Evolutionary conservation across 2,329 filamentous ascomycete genomes (phyloP), one percentile per base, ranked within the genome.

Genomic region (Zasmidium cellare): DNA sequence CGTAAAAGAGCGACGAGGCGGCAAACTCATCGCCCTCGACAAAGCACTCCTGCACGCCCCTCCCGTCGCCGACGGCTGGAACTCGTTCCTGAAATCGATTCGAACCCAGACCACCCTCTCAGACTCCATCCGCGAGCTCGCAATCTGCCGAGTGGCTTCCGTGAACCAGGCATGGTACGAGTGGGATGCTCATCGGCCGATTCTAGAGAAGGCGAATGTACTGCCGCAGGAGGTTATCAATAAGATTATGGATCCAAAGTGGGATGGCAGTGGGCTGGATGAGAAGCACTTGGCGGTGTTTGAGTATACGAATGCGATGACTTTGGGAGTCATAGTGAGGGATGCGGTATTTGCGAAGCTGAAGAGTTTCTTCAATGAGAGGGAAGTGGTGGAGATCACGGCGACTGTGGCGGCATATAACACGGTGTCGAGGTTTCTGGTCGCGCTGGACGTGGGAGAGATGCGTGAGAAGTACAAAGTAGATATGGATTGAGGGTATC

Each of bases 151-250:
- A 50, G 89, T 96, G 14, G 91, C 91, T 12, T 86, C 88, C 16
- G 82, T 91, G 67, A 96, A 96, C 75, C 75, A 82, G 18, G 91
- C 91, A 1, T 91, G 88, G 86, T 96, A 92, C 74, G 91, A 96
- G 74, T 96, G 90, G 91, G 83, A 78, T 35, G 84, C 90, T 55
- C 91, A 96, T 71, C 87, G 86, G 16, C 90, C 90, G 1, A 69
- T 79, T 2, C 79, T 93, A 14, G 86, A 81, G 0, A 85, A 87
- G 7, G 81, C 90, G 19, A 84, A 80, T 0, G 86, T 87, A 3
- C 80, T 90, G 3, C 74, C 76, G 18, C 74, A 80, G 28, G 79
- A 76, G 31, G 76, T 75, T 18, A 59, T 80, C 28, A 69, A 72
- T 16, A 81, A 77, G 7, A 74, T 87, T 65, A 69, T 69, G 59